Base-by-base conservation (phyloP, 495 filamentous ascomycete species). In the Trichoderma erinaceum region DNA sequence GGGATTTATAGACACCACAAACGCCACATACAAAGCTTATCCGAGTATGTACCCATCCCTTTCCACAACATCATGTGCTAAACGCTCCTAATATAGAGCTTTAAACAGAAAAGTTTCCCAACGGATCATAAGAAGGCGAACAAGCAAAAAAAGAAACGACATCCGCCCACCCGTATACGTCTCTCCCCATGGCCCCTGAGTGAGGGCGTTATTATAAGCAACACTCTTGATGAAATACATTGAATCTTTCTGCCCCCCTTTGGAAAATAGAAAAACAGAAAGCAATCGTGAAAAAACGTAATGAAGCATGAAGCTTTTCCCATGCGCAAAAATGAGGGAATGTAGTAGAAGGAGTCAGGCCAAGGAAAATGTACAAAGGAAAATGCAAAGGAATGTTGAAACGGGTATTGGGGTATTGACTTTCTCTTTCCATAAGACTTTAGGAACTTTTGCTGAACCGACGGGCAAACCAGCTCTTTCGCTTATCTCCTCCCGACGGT, bases 391-490 rank as follows among this genome's bases (percentile, higher is more conserved):
- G 56, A 61, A 32, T 29, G 56, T 29, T 29, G 15, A 32, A 61
- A 29, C 56, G 56, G 29, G 29, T 29, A 29, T 29, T 29, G 29
- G 29, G 64, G 65, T 67, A 68, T 66, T 23, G 67, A 21, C 35
- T 65, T 70, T 70, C 66, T 46, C 65, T 65, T 58, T 65, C 41
- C 23, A 41, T n/a, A 29, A 12, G 50, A 52, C 21, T 41, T 69
- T 76, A 81, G 38, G 78, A 83, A 7, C 80, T 74, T 76, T 88
- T 93, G 83, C 88, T 94, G 75, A 96, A 95, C 21, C 89, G 83
- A 66, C 85, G 86, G 74, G 90, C 87, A 68, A 97, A 88, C 93
- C 93, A 97, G 73, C 91, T 92, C 82, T 91, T 93, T 68, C 89
- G 83, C 81, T 96, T 96, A 69, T 93, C 87, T 35, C 70, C 80